Evolutionary conservation across 2,329 filamentous ascomycete species (phyloP).

Genomic region (Colletotrichum eremochloae): DNA sequence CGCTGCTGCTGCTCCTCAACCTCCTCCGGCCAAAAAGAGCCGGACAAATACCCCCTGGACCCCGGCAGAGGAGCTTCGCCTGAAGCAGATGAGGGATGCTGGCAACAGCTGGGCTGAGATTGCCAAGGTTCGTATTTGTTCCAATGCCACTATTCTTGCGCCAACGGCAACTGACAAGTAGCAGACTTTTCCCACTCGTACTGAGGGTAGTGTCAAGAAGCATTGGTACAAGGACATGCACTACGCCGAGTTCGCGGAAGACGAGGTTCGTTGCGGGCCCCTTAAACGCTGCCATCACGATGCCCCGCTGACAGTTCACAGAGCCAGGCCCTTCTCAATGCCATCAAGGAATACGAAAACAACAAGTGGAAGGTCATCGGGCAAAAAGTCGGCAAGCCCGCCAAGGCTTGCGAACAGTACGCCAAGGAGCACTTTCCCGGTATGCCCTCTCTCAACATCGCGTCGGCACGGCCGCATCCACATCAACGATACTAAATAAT

Average conservation of each 20-base stretch:
- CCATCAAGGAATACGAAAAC: constrained; percentile 98
- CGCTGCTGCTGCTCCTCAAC: constrained; percentile 50
- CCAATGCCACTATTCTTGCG: neutral
- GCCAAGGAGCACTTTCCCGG: constrained; percentile 92
- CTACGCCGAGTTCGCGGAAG: constrained; percentile 97
- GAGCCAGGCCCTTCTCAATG: constrained; percentile 85
- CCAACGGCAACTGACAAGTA: constrained; percentile 11
- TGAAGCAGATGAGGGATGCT: constrained; percentile 94
- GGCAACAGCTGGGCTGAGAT: constrained; percentile 98
- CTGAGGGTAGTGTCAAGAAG: constrained; percentile 98
- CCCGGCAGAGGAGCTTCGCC: constrained; percentile 88
- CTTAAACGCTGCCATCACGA: constrained; percentile 38
- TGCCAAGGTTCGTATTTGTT: constrained; percentile 78
- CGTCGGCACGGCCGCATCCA: constrained; percentile 43
- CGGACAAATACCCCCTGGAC: constrained; percentile 99
- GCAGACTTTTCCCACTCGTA: constrained; percentile 90
- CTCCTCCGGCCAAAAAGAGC: constrained; percentile 85
- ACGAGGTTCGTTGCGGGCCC: constrained; percentile 77
- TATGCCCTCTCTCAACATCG: constrained; percentile 47
- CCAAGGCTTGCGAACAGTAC: constrained; percentile 87
- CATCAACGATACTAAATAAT: constrained; percentile 49
- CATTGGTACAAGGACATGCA: constrained; percentile 99
- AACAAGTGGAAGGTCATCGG: constrained; percentile 99
- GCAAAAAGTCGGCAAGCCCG: constrained; percentile 96
- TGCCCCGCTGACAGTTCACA: constrained; percentile 53